Conservation (phyloP, 768 basidiomycete species). For the Podaxis mareebaensis region DNA sequence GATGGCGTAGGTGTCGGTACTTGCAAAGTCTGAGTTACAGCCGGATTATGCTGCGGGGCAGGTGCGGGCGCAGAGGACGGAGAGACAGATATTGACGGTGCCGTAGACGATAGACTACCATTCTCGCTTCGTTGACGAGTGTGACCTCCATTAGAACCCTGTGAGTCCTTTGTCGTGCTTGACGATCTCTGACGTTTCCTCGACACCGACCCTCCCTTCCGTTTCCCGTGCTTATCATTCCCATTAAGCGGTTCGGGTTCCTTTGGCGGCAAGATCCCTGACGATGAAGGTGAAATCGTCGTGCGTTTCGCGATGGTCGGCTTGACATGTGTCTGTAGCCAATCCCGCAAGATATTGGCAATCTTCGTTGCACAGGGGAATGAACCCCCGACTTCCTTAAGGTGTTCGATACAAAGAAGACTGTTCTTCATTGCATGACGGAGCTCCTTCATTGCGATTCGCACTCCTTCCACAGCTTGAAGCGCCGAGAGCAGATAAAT, state of each 20-base stretch:
- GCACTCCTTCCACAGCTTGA: constrained; percentile 49
- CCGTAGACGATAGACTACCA: not conserved
- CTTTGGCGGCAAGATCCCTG: constrained; percentile 10
- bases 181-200: constrained; percentile 8
- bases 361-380: constrained; percentile 56
- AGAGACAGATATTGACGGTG: constrained; percentile 7
- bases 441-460: constrained; percentile 48
- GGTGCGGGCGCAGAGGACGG: not conserved
- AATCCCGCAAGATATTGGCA: constrained; percentile 44
- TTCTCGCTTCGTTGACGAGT: not conserved
- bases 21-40: not conserved
- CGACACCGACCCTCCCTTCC: not conserved
- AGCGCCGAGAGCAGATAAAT: constrained; percentile 56
- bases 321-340: constrained; percentile 43
- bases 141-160: not conserved
- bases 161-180: not conserved
- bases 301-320: constrained; percentile 38
- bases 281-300: constrained; percentile 18
- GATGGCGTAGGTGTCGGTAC: not conserved
- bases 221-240: not conserved
- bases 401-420: constrained; percentile 47
- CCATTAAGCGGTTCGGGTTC: not conserved
- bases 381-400: constrained; percentile 52
- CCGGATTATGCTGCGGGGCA: not conserved
- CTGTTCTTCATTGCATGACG: constrained; percentile 43